Percentiles rank a stretch among this genome's conserved stretches.
These are phyloP conservation scores for Epichloe typhina DNA, from an alignment of 2,329 filamentous ascomycete genomes.

Conservation along the genomic window DNA sequence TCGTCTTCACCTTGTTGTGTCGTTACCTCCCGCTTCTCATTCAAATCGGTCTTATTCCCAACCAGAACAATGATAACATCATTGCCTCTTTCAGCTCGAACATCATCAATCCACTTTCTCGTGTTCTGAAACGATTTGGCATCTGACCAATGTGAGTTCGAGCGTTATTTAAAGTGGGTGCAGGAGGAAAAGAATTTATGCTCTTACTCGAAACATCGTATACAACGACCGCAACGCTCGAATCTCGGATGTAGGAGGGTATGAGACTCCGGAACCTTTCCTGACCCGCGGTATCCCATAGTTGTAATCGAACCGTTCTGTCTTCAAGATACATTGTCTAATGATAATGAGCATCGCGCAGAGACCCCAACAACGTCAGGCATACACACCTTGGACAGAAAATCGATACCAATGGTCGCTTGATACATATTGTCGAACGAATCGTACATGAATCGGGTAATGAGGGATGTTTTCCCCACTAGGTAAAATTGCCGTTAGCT, in stretches of 20 bases:
- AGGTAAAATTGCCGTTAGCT: slow-evolving; percentile 15
- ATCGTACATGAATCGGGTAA: slow-evolving; percentile 99
- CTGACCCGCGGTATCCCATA: slow-evolving; percentile 97
- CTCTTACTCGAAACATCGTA: slow-evolving; percentile 84
- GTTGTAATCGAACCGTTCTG: slow-evolving; percentile 87
- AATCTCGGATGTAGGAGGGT: slow-evolving; percentile 96
- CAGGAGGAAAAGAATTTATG: slow-evolving; percentile 2
- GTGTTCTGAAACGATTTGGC: slow-evolving; percentile 98
- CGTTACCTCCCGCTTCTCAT: slow-evolving; percentile 95
- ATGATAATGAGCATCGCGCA: slow-evolving; percentile 1
- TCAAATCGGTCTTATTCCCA: slow-evolving; percentile 97
- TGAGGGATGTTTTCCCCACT: slow-evolving; percentile 98
- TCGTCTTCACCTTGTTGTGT: slow-evolving; percentile 95
- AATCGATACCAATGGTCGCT: slow-evolving; percentile 98
- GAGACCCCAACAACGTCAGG: background rate
- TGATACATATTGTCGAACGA: slow-evolving; percentile 99
- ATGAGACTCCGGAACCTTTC: slow-evolving; percentile 95
- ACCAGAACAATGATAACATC: slow-evolving; percentile 98
- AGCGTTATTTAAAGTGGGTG: slow-evolving; percentile 2
- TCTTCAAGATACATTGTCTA: slow-evolving; percentile 98
- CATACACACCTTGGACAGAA: slow-evolving; percentile 74
- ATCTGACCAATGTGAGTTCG: slow-evolving; percentile 32
- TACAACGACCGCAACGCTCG: slow-evolving; percentile 92
- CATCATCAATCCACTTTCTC: slow-evolving; percentile 98
- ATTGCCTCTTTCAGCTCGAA: slow-evolving; percentile 88